These are phyloP conservation scores for Diophrys appendiculata DNA, from an alignment of 73 alveolate species.

Conservation along the genomic window DNA sequence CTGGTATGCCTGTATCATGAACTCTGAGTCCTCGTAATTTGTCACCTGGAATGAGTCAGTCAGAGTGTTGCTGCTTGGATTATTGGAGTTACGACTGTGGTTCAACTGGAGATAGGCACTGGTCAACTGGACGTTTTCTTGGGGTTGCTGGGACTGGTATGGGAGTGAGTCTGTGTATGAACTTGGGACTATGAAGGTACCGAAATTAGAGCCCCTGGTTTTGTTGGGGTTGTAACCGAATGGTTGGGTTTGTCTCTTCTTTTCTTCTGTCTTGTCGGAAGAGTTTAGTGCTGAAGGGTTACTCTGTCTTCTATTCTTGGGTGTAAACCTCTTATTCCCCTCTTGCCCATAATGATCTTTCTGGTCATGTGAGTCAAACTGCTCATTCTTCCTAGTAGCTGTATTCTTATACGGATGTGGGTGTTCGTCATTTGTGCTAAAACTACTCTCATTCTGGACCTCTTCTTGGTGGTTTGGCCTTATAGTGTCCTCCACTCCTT, in stretches of 20 bases:
- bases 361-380: background rate
- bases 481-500: background rate
- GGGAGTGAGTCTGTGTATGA: constrained; percentile 3
- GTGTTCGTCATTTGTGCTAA: too few species aligned
- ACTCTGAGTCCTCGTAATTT: constrained; percentile 18
- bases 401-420: background rate
- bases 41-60: constrained; percentile 12
- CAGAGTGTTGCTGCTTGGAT: background rate
- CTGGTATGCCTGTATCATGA: constrained; percentile 20
- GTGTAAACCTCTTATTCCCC: background rate
- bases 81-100: background rate
- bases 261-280: background rate
- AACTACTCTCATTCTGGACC: background rate
- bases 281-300: background rate
- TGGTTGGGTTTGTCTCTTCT: background rate
- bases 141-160: background rate
- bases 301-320: background rate
- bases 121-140: background rate
- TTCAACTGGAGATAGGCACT: background rate
- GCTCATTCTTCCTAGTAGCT: background rate
- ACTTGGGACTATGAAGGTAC: constrained; percentile 1
- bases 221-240: background rate
- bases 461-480: constrained; percentile 19
- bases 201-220: background rate
- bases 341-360: background rate